Conservation (phyloP, 2,329 filamentous ascomycete species). For the Sporothrix mexicana region DNA sequence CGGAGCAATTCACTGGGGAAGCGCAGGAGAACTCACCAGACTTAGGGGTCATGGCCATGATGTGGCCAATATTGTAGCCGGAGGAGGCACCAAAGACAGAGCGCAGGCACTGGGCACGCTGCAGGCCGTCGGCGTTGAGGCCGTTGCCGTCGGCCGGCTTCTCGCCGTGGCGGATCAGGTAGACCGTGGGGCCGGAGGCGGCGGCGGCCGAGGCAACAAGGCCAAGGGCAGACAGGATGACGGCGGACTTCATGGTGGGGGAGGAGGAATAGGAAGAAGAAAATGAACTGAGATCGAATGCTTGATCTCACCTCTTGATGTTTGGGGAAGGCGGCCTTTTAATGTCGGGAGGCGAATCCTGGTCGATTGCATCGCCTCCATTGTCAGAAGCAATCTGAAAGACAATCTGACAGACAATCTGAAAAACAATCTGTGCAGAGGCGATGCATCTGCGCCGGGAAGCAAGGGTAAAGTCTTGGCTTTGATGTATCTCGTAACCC, state of each 20-base stretch:
- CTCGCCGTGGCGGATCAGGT: slow-evolving; percentile 69
- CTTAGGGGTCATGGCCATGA: slow-evolving; percentile 63
- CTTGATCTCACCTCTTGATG: background rate
- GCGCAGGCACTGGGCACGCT: slow-evolving; percentile 65
- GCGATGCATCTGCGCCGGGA: background rate
- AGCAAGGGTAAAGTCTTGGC: too few relatives aligned
- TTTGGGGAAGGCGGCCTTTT: background rate
- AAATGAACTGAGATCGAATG: background rate
- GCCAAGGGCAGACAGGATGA: slow-evolving; percentile 6
- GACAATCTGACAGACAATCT: background rate
- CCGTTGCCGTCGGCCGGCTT: slow-evolving; percentile 61
- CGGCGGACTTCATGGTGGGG: background rate
- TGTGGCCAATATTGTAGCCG: slow-evolving; percentile 61
- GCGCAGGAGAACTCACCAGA: slow-evolving; percentile 43
- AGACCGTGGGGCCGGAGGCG: slow-evolving; percentile 56
- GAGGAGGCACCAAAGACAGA: slow-evolving; percentile 60
- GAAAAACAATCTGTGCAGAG: background rate
- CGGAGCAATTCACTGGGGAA: background rate
- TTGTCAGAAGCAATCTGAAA: background rate
- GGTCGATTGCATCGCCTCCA: background rate
- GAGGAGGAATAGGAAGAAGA: background rate
- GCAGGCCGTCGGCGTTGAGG: slow-evolving; percentile 56
- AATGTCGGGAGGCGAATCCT: background rate
- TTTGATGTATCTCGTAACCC: too few relatives aligned
- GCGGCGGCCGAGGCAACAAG: background rate